Conservation (phyloP, 75 land plant genomes). For the Pinus tabuliformis region DNA sequence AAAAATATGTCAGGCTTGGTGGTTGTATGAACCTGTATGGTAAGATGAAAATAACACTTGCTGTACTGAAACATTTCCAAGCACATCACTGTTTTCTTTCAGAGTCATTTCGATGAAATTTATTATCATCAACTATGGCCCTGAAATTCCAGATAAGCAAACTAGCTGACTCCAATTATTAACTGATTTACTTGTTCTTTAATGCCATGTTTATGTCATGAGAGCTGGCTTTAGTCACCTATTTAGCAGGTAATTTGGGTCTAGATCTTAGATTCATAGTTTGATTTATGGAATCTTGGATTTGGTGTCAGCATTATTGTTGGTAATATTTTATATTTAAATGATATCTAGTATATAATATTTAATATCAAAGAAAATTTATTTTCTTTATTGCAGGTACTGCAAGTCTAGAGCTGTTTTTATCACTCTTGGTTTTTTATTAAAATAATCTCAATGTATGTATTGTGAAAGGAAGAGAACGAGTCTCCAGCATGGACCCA, state of each 20-base stretch:
- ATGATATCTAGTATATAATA: background rate
- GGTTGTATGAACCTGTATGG: no score
- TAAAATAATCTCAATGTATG: conserved; percentile 7
- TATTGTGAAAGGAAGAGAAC: conserved; percentile 86
- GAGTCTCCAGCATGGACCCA: conserved; percentile 96
- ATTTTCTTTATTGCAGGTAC: background rate
- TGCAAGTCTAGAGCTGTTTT: background rate
- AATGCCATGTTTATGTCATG: background rate
- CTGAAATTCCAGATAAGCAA: background rate
- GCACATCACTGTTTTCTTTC: no score
- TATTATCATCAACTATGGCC: background rate
- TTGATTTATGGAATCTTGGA: no score
- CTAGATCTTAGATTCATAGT: background rate
- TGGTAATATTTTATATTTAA: background rate
- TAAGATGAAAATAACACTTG: no score
- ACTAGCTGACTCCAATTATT: background rate
- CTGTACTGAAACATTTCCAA: no score
- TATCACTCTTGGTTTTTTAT: background rate
- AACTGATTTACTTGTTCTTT: background rate
- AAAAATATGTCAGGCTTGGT: no score
- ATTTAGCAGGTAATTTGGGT: background rate
- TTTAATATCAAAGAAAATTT: background rate
- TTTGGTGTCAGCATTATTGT: no score
- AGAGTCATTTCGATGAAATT: no score
- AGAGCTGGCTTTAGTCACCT: background rate